These are phyloP conservation scores for Cladosporium oxysporum DNA, from an alignment of 2,329 filamentous ascomycete genomes.

Conservation along the genomic window DNA sequence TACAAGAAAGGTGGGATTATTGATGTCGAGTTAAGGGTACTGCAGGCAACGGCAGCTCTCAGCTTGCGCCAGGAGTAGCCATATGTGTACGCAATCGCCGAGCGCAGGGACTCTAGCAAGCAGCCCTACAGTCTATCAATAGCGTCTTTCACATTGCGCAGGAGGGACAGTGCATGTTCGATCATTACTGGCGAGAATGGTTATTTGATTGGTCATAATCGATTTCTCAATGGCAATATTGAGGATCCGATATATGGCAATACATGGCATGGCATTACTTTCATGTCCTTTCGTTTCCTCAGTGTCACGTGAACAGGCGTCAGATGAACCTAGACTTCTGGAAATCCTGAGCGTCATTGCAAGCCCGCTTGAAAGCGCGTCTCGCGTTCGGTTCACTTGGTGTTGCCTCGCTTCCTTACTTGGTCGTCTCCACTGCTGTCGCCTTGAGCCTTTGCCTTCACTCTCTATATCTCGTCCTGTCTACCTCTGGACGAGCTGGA, in stretches of 20 bases:
- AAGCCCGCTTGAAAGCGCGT: neutral
- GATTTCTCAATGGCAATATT: neutral
- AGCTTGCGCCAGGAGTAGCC: conserved; percentile 15
- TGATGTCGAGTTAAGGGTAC: neutral
- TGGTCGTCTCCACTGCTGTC: conserved; percentile 4
- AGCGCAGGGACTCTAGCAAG: neutral
- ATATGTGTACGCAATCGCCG: conserved; percentile 16
- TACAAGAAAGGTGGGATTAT: neutral
- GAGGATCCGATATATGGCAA: neutral
- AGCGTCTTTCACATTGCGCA: neutral
- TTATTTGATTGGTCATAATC: neutral
- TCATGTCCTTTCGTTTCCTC: neutral
- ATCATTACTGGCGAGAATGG: neutral
- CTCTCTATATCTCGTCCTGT: neutral
- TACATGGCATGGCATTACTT: neutral
- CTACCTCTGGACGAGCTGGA: neutral
- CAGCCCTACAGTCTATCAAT: neutral
- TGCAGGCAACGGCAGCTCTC: neutral
- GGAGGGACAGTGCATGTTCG: neutral
- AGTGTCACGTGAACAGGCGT: neutral
- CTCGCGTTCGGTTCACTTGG: neutral
- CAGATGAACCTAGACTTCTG: neutral
- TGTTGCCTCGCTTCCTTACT: conserved; percentile 8
- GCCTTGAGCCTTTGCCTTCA: neutral
- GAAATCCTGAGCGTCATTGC: neutral